A percentile compares a stretch with the other conserved stretches of the same genome.
Conservation (phyloP, 192 early-diverging fungal genomes). For the Coemansia sp. region DNA sequence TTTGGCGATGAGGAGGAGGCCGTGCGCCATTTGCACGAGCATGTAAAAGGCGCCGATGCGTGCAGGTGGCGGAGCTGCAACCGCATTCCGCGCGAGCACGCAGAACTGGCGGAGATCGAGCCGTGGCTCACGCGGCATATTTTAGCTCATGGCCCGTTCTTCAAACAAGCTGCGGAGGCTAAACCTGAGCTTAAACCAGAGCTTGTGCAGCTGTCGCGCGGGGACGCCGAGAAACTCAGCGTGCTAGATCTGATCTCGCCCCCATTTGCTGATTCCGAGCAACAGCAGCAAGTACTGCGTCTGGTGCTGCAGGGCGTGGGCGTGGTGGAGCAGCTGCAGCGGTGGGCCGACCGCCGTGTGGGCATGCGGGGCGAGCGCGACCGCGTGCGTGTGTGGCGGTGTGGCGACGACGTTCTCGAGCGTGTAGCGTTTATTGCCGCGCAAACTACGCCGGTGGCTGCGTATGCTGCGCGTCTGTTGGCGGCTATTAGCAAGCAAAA, state of each 20-base stretch:
- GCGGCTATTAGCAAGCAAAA: slow-evolving; percentile 22
- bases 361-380: slow-evolving; percentile 31
- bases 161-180: too few species aligned
- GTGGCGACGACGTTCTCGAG: slow-evolving; percentile 38
- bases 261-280: slow-evolving; percentile 10
- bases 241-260: slow-evolving; percentile 16
- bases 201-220: background rate
- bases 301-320: slow-evolving; percentile 40
- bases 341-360: slow-evolving; percentile 37
- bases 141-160: slow-evolving; percentile 40
- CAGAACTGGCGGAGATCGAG: background rate
- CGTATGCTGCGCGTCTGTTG: slow-evolving; percentile 31
- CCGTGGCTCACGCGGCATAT: slow-evolving; percentile 35
- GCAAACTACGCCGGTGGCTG: slow-evolving; percentile 7
- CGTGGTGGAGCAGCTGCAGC: slow-evolving; percentile 47
- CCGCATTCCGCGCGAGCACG: slow-evolving; percentile 19
- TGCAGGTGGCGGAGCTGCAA: slow-evolving; percentile 48
- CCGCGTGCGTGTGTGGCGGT: slow-evolving; percentile 32
- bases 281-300: slow-evolving; percentile 23
- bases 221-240: background rate
- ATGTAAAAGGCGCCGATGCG: slow-evolving; percentile 28
- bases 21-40: slow-evolving; percentile 17
- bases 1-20: slow-evolving; percentile 38
- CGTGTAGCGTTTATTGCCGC: slow-evolving; percentile 42
- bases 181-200: background rate